A percentile compares a stretch with the other conserved stretches of the same genome.
Evolutionary conservation across 2,329 filamentous ascomycete species (phyloP).

Genomic region (Stachybotrys elegans): DNA sequence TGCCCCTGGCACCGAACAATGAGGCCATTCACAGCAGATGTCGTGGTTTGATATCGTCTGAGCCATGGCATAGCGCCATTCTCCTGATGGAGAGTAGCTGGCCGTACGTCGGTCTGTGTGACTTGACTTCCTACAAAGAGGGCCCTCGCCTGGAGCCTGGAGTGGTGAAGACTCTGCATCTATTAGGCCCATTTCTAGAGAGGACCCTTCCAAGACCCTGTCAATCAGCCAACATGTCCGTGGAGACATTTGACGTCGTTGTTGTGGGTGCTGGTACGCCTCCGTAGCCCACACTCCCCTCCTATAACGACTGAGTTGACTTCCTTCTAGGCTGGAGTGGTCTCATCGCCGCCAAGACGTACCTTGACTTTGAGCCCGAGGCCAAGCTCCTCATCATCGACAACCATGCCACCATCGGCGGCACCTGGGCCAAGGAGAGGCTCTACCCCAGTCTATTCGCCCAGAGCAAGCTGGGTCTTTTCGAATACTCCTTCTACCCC

Average conservation of each 20-base stretch:
- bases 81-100: too few species aligned
- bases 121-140: too few species aligned
- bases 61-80: too few species aligned
- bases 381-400: constrained; percentile 20
- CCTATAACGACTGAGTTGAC: not conserved
- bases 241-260: constrained; percentile 6
- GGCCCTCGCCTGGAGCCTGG: too few species aligned
- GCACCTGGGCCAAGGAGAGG: constrained; percentile 19
- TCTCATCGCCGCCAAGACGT: constrained; percentile 20
- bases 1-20: too few species aligned
- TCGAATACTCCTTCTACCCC: constrained; percentile 27
- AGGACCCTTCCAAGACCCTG: too few species aligned
- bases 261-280: constrained; percentile 10
- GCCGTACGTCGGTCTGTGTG: too few species aligned
- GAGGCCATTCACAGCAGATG: too few species aligned
- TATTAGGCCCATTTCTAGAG: too few species aligned
- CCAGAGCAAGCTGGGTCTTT: constrained; percentile 25
- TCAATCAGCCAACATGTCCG: not conserved
- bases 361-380: constrained; percentile 17
- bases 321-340: constrained; percentile 18
- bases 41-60: too few species aligned
- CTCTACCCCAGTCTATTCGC: constrained; percentile 24
- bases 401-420: constrained; percentile 16
- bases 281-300: not conserved
- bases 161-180: too few species aligned